Evolutionary conservation across 331 rosid species (phyloP), one percentile per base, ranked within the genome.

Genomic region (Malus hybrid): DNA sequence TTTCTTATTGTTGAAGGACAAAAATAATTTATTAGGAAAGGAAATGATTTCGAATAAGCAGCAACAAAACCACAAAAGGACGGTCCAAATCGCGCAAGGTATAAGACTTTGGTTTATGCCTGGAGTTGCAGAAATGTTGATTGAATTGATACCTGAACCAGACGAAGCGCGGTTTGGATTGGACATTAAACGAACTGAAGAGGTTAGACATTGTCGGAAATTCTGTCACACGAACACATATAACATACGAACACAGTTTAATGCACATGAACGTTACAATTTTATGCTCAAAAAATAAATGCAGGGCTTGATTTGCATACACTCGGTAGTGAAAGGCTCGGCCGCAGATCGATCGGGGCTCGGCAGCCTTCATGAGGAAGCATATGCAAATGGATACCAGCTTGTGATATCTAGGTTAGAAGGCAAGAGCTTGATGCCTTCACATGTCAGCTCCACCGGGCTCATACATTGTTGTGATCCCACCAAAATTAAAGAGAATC

Each of bases 21-120:
- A 83, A 59, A 39, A 6, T 60, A 55, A 65, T 65, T 67, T 70
- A 57, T 6, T 34, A 3, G 74, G 80, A 72, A 85, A 66, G 67
- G 87, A 85, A 63, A 67, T 55, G 63, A 20, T 63, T 48, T 20
- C 70, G 39, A 10, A 68, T 64, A 76, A n/a, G 63, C 86, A 83
- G 75, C 90, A 69, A 78, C 50, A 20, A 46, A 66, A 36, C 50
- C 13, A 34, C 52, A n/a, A 29, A 66, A 66, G 18, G 7, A 33
- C 70, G 6, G 2, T 64, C 75, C 88, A 77, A 52, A 70, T 73
- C 36, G 71, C 73, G 48, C 90, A 83, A 32, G 94, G 91, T 13
- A 83, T 86, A 79, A 86, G 97, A 80, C 73, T 92, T 33, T 88
- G 96, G 96, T 90, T 84, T 81, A 86, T 93, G 28, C 96, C 91